A percentile compares a stretch with the other conserved stretches of the same genome.
phyloP scores from a whole-genome alignment of 2,329 filamentous ascomycete genomes.

The Colletotrichum echinochloae region DNA sequence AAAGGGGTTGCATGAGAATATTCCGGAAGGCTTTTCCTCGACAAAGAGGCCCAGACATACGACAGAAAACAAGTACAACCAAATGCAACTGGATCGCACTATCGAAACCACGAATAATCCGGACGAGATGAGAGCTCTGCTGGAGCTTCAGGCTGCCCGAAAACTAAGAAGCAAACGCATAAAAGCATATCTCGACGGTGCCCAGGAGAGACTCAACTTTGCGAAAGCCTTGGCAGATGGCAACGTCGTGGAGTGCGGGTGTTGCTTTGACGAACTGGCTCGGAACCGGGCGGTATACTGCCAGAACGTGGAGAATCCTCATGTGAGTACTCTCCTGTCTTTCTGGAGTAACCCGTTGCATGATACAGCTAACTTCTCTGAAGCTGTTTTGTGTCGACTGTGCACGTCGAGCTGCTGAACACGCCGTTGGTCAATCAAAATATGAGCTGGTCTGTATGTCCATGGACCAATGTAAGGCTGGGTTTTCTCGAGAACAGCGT shows the following conservation, averaged over 20 bases:
- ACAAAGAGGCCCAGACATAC: conserved; percentile 46
- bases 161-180: conserved; percentile 42
- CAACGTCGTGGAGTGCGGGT: conserved; percentile 74
- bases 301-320: conserved; percentile 61
- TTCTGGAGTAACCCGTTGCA: too few species aligned
- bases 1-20: neutral
- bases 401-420: conserved; percentile 73
- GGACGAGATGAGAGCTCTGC: conserved; percentile 48
- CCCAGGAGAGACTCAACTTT: conserved; percentile 56
- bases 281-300: conserved; percentile 78
- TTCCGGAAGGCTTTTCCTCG: conserved; percentile 45
- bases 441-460: conserved; percentile 80
- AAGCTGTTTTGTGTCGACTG: conserved; percentile 78
- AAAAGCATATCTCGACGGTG: conserved; percentile 46
- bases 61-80: conserved; percentile 36
- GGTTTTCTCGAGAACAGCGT: conserved; percentile 69
- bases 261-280: conserved; percentile 77
- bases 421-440: conserved; percentile 75
- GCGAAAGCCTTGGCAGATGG: conserved; percentile 59
- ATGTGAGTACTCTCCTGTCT: conserved; percentile 53
- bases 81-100: conserved; percentile 42
- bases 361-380: conserved; percentile 3
- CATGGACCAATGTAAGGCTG: conserved; percentile 71
- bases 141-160: conserved; percentile 56
- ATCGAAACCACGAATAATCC: conserved; percentile 28